These are phyloP conservation scores for Leccinum cinnamomeum DNA, from an alignment of 1,284 basidiomycete genomes.

Conservation along the genomic window DNA sequence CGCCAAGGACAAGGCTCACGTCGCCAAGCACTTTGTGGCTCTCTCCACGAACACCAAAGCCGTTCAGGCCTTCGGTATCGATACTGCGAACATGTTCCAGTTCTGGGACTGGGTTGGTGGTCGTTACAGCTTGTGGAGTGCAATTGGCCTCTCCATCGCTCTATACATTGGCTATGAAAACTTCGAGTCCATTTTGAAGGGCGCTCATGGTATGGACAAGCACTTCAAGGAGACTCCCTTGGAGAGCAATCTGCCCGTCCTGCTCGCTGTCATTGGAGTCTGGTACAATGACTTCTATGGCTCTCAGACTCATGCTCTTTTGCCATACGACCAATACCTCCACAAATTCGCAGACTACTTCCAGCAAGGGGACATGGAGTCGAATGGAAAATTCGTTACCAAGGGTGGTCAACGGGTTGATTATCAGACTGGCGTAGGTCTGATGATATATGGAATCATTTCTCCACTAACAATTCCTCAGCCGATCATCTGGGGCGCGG, in stretches of 20 bases:
- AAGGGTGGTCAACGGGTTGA: constrained; percentile 90
- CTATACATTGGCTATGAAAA: constrained; percentile 93
- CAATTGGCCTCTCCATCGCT: constrained; percentile 94
- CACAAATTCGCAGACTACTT: constrained; percentile 99
- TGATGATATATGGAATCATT: background rate
- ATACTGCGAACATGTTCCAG: constrained; percentile 95
- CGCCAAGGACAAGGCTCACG: constrained; percentile 87
- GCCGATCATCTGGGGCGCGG: constrained; percentile 99
- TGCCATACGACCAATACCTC: constrained; percentile 98
- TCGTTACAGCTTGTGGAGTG: constrained; percentile 97
- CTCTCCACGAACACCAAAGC: constrained; percentile 95
- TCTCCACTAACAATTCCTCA: constrained; percentile 33
- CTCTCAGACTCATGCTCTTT: constrained; percentile 90
- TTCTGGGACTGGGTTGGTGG: constrained; percentile 99
- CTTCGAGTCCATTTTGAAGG: constrained; percentile 87
- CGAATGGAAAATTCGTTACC: constrained; percentile 96
- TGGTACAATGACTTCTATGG: constrained; percentile 99
- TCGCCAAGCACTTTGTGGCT: constrained; percentile 99
- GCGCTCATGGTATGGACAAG: constrained; percentile 97
- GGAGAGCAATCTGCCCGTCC: constrained; percentile 90
- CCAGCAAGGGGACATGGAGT: constrained; percentile 99
- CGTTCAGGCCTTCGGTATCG: constrained; percentile 95
- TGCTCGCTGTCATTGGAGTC: constrained; percentile 89
- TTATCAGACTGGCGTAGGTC: constrained; percentile 92
- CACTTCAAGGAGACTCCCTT: constrained; percentile 91